phyloP scores from a whole-genome alignment of 2,329 filamentous ascomycete genomes.

The Nemania sp. region DNA sequence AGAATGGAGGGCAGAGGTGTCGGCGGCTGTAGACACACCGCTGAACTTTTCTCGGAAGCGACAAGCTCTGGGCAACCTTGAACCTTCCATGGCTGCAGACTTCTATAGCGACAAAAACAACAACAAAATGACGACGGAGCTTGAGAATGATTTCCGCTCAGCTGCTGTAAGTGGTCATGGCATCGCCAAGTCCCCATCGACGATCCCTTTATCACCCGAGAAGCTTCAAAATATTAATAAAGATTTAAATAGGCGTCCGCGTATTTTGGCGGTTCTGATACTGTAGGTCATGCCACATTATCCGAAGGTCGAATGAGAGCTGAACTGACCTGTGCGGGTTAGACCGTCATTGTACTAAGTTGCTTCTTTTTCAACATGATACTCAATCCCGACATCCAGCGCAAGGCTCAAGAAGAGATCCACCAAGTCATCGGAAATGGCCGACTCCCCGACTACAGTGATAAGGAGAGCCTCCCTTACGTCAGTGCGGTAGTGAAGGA shows the following conservation, averaged over 20 bases:
- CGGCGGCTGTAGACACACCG: constrained; percentile 27
- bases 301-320: not conserved
- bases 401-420: constrained; percentile 41
- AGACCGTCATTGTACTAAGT: constrained; percentile 48
- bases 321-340: not conserved
- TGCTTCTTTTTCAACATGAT: constrained; percentile 54
- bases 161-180: constrained; percentile 17
- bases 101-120: constrained; percentile 19
- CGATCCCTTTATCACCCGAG: not conserved
- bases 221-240: not conserved
- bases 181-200: not conserved
- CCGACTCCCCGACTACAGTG: constrained; percentile 33
- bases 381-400: constrained; percentile 51
- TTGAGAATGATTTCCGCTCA: constrained; percentile 28
- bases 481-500: constrained; percentile 37
- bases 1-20: constrained; percentile 20
- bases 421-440: constrained; percentile 39
- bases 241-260: constrained; percentile 9
- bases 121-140: constrained; percentile 11
- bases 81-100: constrained; percentile 25
- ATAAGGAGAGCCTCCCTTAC: constrained; percentile 36
- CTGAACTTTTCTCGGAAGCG: constrained; percentile 31
- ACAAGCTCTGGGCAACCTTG: constrained; percentile 23
- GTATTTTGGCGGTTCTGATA: constrained; percentile 35
- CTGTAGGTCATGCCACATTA: constrained; percentile 24